Conservation (phyloP, 768 basidiomycete species). For the Pulveroboletus ravenelii region DNA sequence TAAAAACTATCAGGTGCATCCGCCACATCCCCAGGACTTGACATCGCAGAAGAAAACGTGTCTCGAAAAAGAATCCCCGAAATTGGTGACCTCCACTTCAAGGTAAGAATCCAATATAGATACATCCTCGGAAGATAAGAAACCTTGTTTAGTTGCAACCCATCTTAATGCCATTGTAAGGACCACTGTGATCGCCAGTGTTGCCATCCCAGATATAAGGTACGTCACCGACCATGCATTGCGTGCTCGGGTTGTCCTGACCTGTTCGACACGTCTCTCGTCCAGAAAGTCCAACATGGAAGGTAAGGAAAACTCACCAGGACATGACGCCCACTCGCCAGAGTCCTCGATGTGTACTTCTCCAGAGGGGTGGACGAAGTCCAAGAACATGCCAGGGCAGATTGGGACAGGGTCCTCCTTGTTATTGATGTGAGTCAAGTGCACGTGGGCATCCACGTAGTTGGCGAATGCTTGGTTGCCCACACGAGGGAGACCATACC, state of each 20-base stretch:
- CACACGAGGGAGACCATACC: constrained; percentile 37
- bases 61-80: too few relatives aligned
- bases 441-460: constrained; percentile 44
- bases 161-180: constrained; percentile 29
- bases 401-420: constrained; percentile 37
- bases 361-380: constrained; percentile 37
- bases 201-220: constrained; percentile 42
- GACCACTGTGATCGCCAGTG: constrained; percentile 43
- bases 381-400: constrained; percentile 32
- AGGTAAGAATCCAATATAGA: too few relatives aligned
- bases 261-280: constrained; percentile 21
- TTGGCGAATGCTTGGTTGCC: constrained; percentile 61
- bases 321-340: constrained; percentile 50
- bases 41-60: too few relatives aligned
- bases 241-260: constrained; percentile 51
- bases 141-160: constrained; percentile 4
- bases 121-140: too few relatives aligned
- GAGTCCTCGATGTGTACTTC: constrained; percentile 44
- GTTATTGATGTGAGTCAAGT: constrained; percentile 55
- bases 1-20: too few relatives aligned
- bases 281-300: background rate
- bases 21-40: too few relatives aligned
- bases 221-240: constrained; percentile 23
- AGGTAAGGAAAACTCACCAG: constrained; percentile 31
- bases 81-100: too few relatives aligned